A percentile compares a stretch with the other conserved stretches of the same genome.
Conservation (phyloP, 2,329 filamentous ascomycete species). For the Madurella fahalii region DNA sequence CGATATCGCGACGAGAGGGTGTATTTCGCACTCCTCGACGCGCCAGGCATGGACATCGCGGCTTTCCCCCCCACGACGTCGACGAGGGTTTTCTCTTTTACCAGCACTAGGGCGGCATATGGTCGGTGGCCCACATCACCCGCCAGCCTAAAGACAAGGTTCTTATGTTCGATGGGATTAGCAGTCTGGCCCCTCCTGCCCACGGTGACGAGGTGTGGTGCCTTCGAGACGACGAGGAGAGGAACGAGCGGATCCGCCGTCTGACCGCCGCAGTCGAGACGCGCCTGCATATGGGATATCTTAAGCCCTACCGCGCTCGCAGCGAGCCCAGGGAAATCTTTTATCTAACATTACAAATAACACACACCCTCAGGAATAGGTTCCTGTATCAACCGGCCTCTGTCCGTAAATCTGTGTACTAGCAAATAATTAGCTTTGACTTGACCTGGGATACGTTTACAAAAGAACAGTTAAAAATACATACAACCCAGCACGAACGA, state of each 20-base stretch:
- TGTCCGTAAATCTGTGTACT: no score
- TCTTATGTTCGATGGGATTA: constrained; percentile 1
- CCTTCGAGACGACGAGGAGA: background rate
- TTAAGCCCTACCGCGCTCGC: no score
- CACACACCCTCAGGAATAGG: no score
- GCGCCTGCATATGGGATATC: no score
- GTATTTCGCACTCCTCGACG: constrained; percentile 2
- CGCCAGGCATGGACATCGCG: constrained; percentile 2
- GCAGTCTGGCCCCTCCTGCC: background rate
- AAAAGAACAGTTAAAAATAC: no score
- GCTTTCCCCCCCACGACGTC: constrained; percentile 1
- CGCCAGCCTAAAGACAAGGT: background rate
- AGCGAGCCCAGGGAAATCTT: no score
- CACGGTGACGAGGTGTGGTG: background rate
- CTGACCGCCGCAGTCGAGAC: background rate
- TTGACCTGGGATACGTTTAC: no score
- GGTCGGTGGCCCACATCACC: constrained; percentile 3
- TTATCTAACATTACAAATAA: no score
- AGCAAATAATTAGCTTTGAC: no score
- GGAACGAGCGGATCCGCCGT: background rate
- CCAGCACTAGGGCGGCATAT: background rate
- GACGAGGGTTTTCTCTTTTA: constrained; percentile 1
- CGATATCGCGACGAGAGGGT: background rate
- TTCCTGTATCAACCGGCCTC: no score
- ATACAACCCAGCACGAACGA: no score